Base-by-base conservation (phyloP, 306 rosid genomes). In the Corylus americana region DNA sequence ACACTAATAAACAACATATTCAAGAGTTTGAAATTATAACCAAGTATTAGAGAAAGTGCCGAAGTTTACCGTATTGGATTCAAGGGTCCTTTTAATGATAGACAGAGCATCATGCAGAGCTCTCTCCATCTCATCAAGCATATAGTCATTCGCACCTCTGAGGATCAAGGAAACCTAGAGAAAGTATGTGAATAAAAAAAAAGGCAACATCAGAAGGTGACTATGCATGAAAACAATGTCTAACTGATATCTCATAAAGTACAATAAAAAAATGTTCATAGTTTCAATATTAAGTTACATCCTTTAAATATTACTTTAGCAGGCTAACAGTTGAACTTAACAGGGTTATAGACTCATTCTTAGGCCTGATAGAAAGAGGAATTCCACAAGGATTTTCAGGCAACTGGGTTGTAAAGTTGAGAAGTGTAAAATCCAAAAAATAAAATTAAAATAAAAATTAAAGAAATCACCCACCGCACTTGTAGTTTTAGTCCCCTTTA, bases 91-190 rank as follows among this genome's bases (percentile, higher is more conserved):
- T 87, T 95, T 95, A 81, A 95, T 98, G 77, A 91, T 93, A 47
- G 89, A 95, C 79, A 95, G 77, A 18, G 99, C 91, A 86, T 95
- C 98, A 83, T 95, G 98, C 78, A 95, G 85, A 80, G 98, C 89
- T 87, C 98, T 92, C 61, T 95, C 98, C 98, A 95, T 95, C 91
- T 95, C 98, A 61, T 95, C 97, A 76, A 95, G 97, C 98, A 95
- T 92, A 76, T 91, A 93, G 86, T 95, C 98, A 84, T 95, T 95
- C 20, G 98, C 98, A 76, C 98, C 98, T 86, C 98, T 83, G 55
- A 95, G 92, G 78, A 95, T 79, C 86, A 95, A 84, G 61, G 98
- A 91, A 50, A 95, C 94, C 97, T 95, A 79, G 8, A 86, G 77
- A 85, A 42, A 18, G 51, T 67, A 67, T 67, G 50, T 39, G 13